Percentiles rank a stretch among this genome's conserved stretches.
phyloP scores from a whole-genome alignment of 148 eudicot genomes.

The Camellia sinensis region DNA sequence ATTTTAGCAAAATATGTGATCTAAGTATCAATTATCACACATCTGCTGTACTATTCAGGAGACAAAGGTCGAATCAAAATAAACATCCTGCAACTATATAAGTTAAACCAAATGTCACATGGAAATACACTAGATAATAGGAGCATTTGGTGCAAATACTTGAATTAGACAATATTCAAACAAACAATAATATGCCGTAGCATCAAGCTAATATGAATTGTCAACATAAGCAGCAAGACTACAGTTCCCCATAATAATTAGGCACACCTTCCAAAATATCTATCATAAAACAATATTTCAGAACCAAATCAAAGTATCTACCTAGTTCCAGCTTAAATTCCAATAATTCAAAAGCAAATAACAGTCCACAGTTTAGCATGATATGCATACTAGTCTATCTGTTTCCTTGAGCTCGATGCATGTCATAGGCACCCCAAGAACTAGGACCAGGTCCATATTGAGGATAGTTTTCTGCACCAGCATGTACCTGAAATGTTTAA shows the following conservation, averaged over 20 bases:
- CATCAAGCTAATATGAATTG: conserved; percentile 12
- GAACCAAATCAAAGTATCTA: conserved; percentile 34
- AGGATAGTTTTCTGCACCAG: conserved; percentile 71
- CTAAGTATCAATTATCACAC: background rate
- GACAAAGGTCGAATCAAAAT: background rate
- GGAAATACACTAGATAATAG: background rate
- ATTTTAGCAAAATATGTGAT: background rate
- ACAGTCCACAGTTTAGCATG: conserved; percentile 26
- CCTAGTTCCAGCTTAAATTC: conserved; percentile 29
- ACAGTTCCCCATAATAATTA: background rate
- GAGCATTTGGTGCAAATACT: background rate
- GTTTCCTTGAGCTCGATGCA: conserved; percentile 77
- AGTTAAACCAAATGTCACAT: background rate
- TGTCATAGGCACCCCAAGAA: conserved; percentile 72
- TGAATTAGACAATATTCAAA: background rate
- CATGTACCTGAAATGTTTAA: conserved; percentile 38
- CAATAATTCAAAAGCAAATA: conserved; percentile 22
- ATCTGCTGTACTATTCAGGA: background rate
- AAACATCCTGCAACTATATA: background rate
- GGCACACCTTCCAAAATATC: conserved; percentile 19
- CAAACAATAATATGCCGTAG: background rate
- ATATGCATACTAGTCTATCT: conserved; percentile 43
- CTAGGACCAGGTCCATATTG: conserved; percentile 79
- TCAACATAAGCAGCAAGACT: conserved; percentile 5
- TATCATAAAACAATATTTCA: conserved; percentile 19